A percentile compares a stretch with the other conserved stretches of the same genome.
Evolutionary conservation across 139 green algal species (phyloP).

Genomic region (Deuterostichococcus epilithicus): DNA sequence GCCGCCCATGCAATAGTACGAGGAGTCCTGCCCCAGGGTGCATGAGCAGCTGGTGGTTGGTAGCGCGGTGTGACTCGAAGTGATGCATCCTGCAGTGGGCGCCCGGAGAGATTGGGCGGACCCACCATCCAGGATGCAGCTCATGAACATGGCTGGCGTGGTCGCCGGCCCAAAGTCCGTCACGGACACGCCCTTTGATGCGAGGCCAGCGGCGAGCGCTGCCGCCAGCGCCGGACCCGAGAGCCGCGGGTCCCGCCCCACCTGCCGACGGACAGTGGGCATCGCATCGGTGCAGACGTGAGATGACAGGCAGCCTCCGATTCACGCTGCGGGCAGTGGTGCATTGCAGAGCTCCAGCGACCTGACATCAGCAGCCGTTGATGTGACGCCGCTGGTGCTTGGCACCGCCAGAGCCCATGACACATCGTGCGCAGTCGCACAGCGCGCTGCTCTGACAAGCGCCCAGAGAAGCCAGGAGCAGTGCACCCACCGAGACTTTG

Average conservation of each 20-base stretch:
- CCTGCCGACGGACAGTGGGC: conserved; percentile 24
- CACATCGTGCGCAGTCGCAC: background rate
- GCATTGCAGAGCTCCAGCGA: background rate
- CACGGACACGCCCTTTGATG: conserved; percentile 49
- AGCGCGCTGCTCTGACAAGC: background rate
- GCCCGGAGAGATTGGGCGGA: background rate
- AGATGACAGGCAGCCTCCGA: too few relatives aligned
- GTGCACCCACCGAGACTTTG: conserved; percentile 36
- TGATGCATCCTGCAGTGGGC: background rate
- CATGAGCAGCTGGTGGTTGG: background rate
- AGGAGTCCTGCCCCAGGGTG: background rate
- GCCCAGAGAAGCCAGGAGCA: background rate
- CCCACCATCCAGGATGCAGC: conserved; percentile 55
- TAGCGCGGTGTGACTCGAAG: conserved; percentile 5
- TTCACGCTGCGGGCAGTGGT: background rate
- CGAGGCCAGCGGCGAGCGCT: conserved; percentile 58
- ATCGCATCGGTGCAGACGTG: too few relatives aligned
- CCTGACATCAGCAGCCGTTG: background rate
- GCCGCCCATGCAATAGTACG: background rate
- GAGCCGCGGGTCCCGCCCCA: conserved; percentile 79
- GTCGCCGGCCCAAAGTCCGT: conserved; percentile 76
- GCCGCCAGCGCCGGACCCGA: conserved; percentile 49
- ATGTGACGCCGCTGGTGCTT: too few relatives aligned
- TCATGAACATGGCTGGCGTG: conserved; percentile 95
- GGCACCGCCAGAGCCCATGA: background rate